phyloP scores from a whole-genome alignment of 495 filamentous ascomycete genomes.

The Parachaetomium inaequale region DNA sequence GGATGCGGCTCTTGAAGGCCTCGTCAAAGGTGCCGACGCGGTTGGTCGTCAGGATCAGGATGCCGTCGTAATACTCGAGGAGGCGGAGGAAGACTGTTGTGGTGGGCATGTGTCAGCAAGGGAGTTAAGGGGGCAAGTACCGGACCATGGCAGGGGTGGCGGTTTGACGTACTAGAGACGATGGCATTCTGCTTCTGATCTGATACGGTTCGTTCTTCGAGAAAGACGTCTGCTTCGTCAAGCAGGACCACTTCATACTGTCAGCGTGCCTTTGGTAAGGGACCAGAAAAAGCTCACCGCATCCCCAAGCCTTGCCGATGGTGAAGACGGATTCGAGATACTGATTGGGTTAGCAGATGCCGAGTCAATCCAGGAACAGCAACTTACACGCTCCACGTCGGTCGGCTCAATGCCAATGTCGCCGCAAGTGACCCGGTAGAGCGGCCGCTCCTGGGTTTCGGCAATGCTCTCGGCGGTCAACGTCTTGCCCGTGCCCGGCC shows the following conservation, averaged over 20 bases:
- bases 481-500: not conserved
- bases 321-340: not conserved
- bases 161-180: too few species aligned
- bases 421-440: not conserved
- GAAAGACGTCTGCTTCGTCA: not conserved
- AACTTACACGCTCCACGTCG: not conserved
- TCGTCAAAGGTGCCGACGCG: not conserved
- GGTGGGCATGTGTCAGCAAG: too few species aligned
- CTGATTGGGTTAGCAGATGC: too few species aligned
- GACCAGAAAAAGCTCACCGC: too few species aligned
- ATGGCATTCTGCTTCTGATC: not conserved
- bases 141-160: too few species aligned
- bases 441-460: not conserved
- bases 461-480: not conserved
- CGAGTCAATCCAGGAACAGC: too few species aligned
- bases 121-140: too few species aligned
- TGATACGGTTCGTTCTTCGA: not conserved
- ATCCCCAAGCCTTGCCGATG: not conserved
- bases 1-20: not conserved
- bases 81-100: not conserved
- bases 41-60: not conserved
- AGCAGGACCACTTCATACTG: too few species aligned
- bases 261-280: too few species aligned
- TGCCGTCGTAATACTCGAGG: not conserved
- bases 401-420: not conserved